Base-by-base conservation (phyloP, 2,329 filamentous ascomycete genomes). In the Thyridium curvatum region DNA sequence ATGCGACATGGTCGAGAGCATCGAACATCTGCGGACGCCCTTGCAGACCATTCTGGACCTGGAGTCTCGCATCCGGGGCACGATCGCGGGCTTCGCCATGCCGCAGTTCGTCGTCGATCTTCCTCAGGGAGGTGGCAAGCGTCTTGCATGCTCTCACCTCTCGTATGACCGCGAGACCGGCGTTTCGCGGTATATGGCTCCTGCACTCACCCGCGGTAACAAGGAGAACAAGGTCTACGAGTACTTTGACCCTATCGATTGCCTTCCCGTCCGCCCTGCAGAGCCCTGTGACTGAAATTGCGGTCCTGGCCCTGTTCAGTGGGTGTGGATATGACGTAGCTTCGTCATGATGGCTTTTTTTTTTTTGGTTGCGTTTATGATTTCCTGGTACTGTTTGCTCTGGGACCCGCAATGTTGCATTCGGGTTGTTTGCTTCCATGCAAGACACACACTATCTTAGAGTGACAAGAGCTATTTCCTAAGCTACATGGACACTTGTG, bases 41-140 rank as follows among this genome's bases (percentile, higher is more conserved):
- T 64, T 83, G 10, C 64, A 66, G 32, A 76, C 71, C 2, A 78
- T 79, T 34, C 63, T 82, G 13, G 59, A 76, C 14, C 59, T 83
- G 1, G 77, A 83, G 53, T 62, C 68, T 16, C 53, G 73, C 32
- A 65, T 83, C 39, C 71, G 74, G 10, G 79, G 78, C 21, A 74
- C 68, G 0, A 73, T 81, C 33, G 77, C 76, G 1, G 79, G 79
- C 2, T 82, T 80, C 55, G 68, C 73, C 62, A 79, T 69, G 61
- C 79, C 79, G 0, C 64, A 71, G 14, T 82, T 82, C 48, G 70
- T 82, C 5, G 73, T 82, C 15, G 77, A 83, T 51, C 66, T 83
- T 5, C 79, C 78, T 0, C 75, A 71, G 1, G 77, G 78, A 2
- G 78, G 78, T 2, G 79, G 79, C 3, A 82, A 84, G 60, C 69